Evolutionary conservation across 2,329 filamentous ascomycete genomes (phyloP).

Genomic region (Colletotrichum lentis): DNA sequence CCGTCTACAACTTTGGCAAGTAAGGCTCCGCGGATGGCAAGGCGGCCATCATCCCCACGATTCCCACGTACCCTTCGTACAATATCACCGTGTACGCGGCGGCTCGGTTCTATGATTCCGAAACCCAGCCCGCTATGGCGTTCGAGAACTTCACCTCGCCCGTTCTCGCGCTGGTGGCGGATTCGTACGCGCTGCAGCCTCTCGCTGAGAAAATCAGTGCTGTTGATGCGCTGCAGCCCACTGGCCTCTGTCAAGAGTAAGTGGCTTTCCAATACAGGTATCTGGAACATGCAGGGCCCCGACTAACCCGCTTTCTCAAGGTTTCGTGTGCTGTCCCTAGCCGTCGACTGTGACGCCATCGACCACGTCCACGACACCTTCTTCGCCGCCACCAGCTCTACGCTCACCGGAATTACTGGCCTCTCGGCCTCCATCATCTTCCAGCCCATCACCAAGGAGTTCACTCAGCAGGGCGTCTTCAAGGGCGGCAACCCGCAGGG

Average conservation of each 20-base stretch:
- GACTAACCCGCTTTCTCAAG: slow-evolving; percentile 9
- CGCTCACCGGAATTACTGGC: slow-evolving; percentile 20
- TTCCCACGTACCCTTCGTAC: slow-evolving; percentile 33
- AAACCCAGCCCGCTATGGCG: slow-evolving; percentile 16
- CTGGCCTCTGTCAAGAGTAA: slow-evolving; percentile 36
- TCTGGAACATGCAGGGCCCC: no score
- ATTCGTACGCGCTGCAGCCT: slow-evolving; percentile 32
- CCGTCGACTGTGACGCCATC: slow-evolving; percentile 36
- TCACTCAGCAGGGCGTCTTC: slow-evolving; percentile 29
- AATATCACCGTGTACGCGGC: slow-evolving; percentile 37
- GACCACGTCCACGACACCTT: slow-evolving; percentile 33
- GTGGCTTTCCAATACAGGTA: background rate
- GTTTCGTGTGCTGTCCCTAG: slow-evolving; percentile 37
- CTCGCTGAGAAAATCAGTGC: slow-evolving; percentile 33
- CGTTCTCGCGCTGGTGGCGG: slow-evolving; percentile 28
- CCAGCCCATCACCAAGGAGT: slow-evolving; percentile 37
- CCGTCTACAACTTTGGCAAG: slow-evolving; percentile 39
- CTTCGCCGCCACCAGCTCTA: slow-evolving; percentile 17
- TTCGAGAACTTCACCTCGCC: slow-evolving; percentile 39
- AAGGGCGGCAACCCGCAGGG: slow-evolving; percentile 38
- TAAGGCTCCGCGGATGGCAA: slow-evolving; percentile 33
- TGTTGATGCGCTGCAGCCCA: slow-evolving; percentile 37
- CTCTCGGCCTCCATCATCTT: slow-evolving; percentile 37
- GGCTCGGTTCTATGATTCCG: slow-evolving; percentile 36
- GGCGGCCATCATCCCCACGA: slow-evolving; percentile 39